Percentiles rank a stretch among this genome's conserved stretches.
Evolutionary conservation across 2,329 filamentous ascomycete species (phyloP).

Genomic region (Zopfia rhizophila): DNA sequence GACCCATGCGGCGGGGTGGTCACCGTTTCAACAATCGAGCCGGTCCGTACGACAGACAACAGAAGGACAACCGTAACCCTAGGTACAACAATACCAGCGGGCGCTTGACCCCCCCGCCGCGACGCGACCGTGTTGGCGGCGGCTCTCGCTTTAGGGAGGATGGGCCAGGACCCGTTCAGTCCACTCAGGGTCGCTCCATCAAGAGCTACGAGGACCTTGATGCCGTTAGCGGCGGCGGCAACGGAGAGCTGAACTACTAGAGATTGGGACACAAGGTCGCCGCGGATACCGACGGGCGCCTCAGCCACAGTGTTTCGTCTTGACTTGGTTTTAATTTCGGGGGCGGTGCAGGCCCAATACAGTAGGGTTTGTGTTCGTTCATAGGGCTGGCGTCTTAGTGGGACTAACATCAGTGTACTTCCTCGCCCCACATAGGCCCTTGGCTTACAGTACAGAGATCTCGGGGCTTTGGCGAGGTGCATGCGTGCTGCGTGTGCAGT

Average conservation of each 20-base stretch:
- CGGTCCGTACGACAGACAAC: slow-evolving; percentile 54
- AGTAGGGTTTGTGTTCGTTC: slow-evolving; percentile 10
- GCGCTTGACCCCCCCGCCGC: slow-evolving; percentile 59
- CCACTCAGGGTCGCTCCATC: slow-evolving; percentile 88
- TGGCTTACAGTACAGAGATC: too few relatives aligned
- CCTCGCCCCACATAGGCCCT: too few relatives aligned
- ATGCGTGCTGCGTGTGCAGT: too few relatives aligned
- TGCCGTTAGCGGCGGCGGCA: slow-evolving; percentile 70
- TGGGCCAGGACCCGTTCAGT: slow-evolving; percentile 84
- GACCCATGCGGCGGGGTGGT: slow-evolving; percentile 55
- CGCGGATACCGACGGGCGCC: background rate
- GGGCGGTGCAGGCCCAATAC: background rate
- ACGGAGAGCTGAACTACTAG: slow-evolving; percentile 91
- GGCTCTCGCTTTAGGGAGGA: slow-evolving; percentile 80
- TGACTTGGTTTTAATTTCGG: background rate
- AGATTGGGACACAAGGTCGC: slow-evolving; percentile 10
- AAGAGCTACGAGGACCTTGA: slow-evolving; percentile 99
- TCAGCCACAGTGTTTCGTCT: too few relatives aligned
- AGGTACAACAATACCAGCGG: slow-evolving; percentile 59
- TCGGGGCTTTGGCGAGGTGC: too few relatives aligned
- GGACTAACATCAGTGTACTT: slow-evolving; percentile 8
- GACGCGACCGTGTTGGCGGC: slow-evolving; percentile 57
- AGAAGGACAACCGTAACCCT: slow-evolving; percentile 56
- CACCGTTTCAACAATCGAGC: slow-evolving; percentile 52
- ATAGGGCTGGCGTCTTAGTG: slow-evolving; percentile 14